Base-by-base conservation (phyloP, 2,329 filamentous ascomycete species). In the Penicillium nordicum region DNA sequence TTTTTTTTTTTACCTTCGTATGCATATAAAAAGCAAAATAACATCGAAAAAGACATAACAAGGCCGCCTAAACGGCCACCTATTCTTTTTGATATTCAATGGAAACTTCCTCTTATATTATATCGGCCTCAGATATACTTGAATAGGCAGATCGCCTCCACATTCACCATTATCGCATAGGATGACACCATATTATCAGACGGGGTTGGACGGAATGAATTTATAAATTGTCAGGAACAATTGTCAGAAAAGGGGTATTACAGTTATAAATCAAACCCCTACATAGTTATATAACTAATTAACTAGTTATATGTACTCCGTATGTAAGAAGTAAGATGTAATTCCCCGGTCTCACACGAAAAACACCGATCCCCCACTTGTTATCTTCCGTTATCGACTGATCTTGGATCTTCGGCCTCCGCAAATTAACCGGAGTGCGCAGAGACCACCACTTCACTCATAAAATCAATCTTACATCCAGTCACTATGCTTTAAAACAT, bases 321-420 rank as follows among this genome's bases (percentile, higher is more conserved):
- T 2, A 36, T 34, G 23, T 27, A 48, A 25, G 18, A 23, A 41
- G n/a, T 41, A 14, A 14, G 21, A 21, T 3, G 21, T 36, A 32
- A 32, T 42, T 42, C 18, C 12, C 36, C 36, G 14, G 21, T 32
- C 27, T 41, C 8, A 30, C 38, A 21, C 14, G 29, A 51, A 44
- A 21, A 27, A 23, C 10, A 10, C 30, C 57, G 48, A 45, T 38
- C 38, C 49, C 38, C 49, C 46, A 46, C 48, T 42, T 27, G 53
- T 58, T 59, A 64, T 63, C 62, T 53, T 57, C 52, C 63, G 57
- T 61, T 62, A 65, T 66, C 63, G 57, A 61, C 48, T 51, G 46
- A 61, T 58, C 48, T 49, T 25, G 47, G 40, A 57, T 62, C 61
- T 57, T 60, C 43, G 23, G 45, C 56, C 60, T 53, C 61, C 59